Base-by-base conservation (phyloP, 2,329 filamentous ascomycete genomes). In the Zymoseptoria brevis region DNA sequence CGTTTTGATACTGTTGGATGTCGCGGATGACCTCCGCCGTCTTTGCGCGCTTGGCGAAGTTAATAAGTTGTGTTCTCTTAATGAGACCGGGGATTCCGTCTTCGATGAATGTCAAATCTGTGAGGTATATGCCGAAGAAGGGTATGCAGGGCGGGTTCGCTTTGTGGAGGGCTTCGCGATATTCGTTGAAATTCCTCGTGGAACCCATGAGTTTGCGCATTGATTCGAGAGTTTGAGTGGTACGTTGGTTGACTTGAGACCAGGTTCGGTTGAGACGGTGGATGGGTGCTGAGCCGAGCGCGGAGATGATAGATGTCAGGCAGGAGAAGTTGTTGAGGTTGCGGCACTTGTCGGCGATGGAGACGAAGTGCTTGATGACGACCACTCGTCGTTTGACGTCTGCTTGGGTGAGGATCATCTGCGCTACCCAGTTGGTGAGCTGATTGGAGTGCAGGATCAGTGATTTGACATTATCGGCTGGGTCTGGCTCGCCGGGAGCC, bases 41-140 rank as follows among this genome's bases (percentile, higher is more conserved):
- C 81, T 97, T 99, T 57, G 91, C 89, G 56, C 94, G 88, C 81
- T 99, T 99, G 70, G 92, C 91, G 75, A 99, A 99, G 77, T 99
- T 99, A 80, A 99, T 96, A 67, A 96, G 81, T 70, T 95, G 90
- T 7, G 92, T 94, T 76, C 95, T 96, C 76, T 96, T 97, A 76
- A 95, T 91, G 68, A 96, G 85, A 8, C 92, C 96, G 2, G 94
- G 91, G 63, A 99, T 99, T 67, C 94, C 94, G 70, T 99, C 93
- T 75, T 99, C 94, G 65, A 99, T 99, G 71, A 99, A 99, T 1
- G 93, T 97, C 60, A 99, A 80, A 77, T 99, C 94, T 60, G 94
- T 99, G 62, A 99, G 79, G 73, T 97, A 99, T 58, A 97, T 93
- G 92, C 93, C 94, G 71, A 99, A 96, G 76, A 99, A 99, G 4